These are phyloP conservation scores for Aquilaria yunnanensis DNA, from an alignment of 345 rosid species.

Conservation along the genomic window DNA sequence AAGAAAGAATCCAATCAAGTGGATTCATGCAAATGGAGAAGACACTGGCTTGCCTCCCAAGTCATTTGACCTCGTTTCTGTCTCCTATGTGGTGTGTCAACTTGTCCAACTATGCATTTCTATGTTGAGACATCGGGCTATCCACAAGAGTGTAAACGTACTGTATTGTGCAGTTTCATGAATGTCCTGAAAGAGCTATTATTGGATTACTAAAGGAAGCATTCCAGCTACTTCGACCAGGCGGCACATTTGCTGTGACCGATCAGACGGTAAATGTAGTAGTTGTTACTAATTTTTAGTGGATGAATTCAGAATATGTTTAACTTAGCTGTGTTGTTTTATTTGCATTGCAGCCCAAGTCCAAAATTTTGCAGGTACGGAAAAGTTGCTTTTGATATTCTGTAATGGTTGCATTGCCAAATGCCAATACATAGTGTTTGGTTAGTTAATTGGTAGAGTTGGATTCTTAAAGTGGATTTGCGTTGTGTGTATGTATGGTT, in stretches of 20 bases:
- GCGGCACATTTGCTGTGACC: constrained; percentile 46
- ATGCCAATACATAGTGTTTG: too few relatives aligned
- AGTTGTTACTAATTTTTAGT: neutral
- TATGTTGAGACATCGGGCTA: neutral
- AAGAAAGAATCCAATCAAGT: constrained; percentile 30
- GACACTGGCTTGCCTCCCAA: constrained; percentile 50
- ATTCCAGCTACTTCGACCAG: constrained; percentile 42
- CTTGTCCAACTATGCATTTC: neutral
- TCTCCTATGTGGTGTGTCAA: constrained; percentile 39
- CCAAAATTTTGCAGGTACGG: constrained; percentile 56
- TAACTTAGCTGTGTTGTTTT: neutral
- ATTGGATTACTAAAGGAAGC: constrained; percentile 39
- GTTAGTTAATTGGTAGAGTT: too few relatives aligned
- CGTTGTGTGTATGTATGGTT: neutral
- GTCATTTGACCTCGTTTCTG: constrained; percentile 48
- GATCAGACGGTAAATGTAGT: constrained; percentile 40
- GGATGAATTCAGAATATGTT: constrained; percentile 5
- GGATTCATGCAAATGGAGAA: constrained; percentile 66
- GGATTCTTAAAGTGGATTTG: neutral
- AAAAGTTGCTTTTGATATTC: neutral
- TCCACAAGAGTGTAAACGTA: neutral
- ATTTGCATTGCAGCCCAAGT: constrained; percentile 41
- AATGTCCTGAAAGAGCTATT: constrained; percentile 56
- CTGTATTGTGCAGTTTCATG: constrained; percentile 38
- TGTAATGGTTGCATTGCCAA: too few relatives aligned